These are phyloP conservation scores for Ramaria rubella DNA, from an alignment of 768 basidiomycete genomes.

Conservation along the genomic window DNA sequence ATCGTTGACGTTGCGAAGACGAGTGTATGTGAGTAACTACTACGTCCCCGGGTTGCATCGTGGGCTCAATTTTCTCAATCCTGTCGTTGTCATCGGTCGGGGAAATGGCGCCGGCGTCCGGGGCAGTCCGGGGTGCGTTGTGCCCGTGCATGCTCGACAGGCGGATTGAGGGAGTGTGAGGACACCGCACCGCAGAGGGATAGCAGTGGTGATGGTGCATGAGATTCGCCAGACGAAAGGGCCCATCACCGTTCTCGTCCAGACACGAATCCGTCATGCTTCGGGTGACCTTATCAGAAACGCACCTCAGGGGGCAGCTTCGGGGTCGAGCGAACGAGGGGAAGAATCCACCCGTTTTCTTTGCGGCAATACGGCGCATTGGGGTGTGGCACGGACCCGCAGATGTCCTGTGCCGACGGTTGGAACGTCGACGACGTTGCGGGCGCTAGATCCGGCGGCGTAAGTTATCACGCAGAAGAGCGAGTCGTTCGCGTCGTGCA, in stretches of 20 bases:
- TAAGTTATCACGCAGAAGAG: conserved; percentile 53
- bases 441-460: conserved; percentile 23
- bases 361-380: conserved; percentile 77
- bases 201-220: conserved; percentile 83
- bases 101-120: conserved; percentile 17
- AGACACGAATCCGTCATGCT: conserved; percentile 46
- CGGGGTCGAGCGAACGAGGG: conserved; percentile 62
- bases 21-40: too few species aligned
- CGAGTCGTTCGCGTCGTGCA: too few species aligned
- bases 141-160: conserved; percentile 48
- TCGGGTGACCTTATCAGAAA: conserved; percentile 53
- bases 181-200: conserved; percentile 61
- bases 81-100: conserved; percentile 18
- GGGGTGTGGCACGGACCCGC: conserved; percentile 67
- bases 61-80: too few species aligned
- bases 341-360: conserved; percentile 77
- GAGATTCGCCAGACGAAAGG: conserved; percentile 43
- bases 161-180: conserved; percentile 57
- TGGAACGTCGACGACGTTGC: conserved; percentile 22
- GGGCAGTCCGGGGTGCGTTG: conserved; percentile 50
- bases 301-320: conserved; percentile 53
- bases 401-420: conserved; percentile 53
- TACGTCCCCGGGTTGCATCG: too few species aligned
- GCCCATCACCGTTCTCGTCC: conserved; percentile 36
- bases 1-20: too few species aligned